phyloP scores from a whole-genome alignment of 2,329 filamentous ascomycete species.

The Zopfia rhizophila region DNA sequence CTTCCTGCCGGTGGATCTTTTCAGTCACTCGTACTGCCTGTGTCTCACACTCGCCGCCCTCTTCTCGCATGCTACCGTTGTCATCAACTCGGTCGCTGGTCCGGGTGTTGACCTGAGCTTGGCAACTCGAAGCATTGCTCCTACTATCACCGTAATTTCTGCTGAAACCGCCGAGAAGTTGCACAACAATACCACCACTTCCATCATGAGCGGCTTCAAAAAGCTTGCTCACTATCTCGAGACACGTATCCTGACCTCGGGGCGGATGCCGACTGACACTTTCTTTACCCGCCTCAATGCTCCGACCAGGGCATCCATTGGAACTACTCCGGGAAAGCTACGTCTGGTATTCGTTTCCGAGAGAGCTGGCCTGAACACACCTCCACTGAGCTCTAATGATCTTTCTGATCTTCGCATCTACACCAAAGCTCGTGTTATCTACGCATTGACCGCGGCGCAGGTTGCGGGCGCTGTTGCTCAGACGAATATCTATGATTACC shows the following conservation, averaged over 20 bases:
- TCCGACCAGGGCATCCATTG: constrained; percentile 67
- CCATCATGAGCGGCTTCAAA: constrained; percentile 70
- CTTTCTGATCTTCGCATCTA: constrained; percentile 86
- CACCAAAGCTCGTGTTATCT: constrained; percentile 81
- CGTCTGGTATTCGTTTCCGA: constrained; percentile 85
- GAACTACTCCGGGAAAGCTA: constrained; percentile 74
- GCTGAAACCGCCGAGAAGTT: constrained; percentile 76
- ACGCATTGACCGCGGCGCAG: constrained; percentile 81
- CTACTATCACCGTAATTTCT: constrained; percentile 83
- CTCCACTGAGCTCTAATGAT: constrained; percentile 73
- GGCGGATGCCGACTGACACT: constrained; percentile 76
- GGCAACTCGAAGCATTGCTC: constrained; percentile 78
- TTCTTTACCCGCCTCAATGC: constrained; percentile 71
- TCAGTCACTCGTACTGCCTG: constrained; percentile 82
- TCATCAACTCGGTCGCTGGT: constrained; percentile 87
- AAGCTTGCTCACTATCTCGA: constrained; percentile 77
- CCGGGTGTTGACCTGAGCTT: constrained; percentile 75
- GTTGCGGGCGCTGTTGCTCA: constrained; percentile 93
- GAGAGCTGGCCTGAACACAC: constrained; percentile 69
- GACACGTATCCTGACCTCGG: constrained; percentile 74
- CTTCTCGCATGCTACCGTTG: constrained; percentile 84
- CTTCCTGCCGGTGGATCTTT: constrained; percentile 84
- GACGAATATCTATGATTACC: constrained; percentile 88
- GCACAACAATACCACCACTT: constrained; percentile 70
- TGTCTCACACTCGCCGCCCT: constrained; percentile 83